Conservation (phyloP, 2,329 filamentous ascomycete genomes). For the Hymenoscyphus fructigenus region DNA sequence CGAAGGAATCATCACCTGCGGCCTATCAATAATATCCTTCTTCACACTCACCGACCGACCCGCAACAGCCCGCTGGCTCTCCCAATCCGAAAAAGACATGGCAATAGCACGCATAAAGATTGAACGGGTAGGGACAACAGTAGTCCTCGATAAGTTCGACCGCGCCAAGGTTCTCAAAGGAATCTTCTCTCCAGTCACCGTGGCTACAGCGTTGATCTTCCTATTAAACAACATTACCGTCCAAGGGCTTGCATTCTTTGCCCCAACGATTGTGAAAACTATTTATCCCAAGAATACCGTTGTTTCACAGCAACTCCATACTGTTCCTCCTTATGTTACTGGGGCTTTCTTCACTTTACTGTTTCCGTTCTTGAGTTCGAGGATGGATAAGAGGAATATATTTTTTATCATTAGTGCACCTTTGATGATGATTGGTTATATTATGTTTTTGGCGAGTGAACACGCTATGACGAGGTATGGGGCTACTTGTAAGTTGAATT, state of each 20-base stretch:
- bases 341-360: conserved; percentile 66
- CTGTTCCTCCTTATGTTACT: conserved; percentile 68
- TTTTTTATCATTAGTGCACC: conserved; percentile 61
- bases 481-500: conserved; percentile 50
- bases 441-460: conserved; percentile 64
- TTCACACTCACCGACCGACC: conserved; percentile 67
- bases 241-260: conserved; percentile 68
- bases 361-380: conserved; percentile 61
- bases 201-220: conserved; percentile 52
- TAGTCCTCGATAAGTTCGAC: conserved; percentile 64
- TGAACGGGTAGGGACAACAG: conserved; percentile 61
- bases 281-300: conserved; percentile 61
- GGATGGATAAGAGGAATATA: conserved; percentile 56
- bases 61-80: conserved; percentile 65
- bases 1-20: conserved; percentile 64
- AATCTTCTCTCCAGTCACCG: conserved; percentile 62
- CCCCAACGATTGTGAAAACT: conserved; percentile 66
- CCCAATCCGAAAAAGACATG: conserved; percentile 63
- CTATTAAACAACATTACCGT: conserved; percentile 58
- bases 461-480: conserved; percentile 59
- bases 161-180: conserved; percentile 58
- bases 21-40: conserved; percentile 59
- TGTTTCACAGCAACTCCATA: conserved; percentile 66
- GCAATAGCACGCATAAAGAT: conserved; percentile 67
- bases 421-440: conserved; percentile 67